These are phyloP conservation scores for Neonectria faginata DNA, from an alignment of 2,329 filamentous ascomycete genomes.

Conservation along the genomic window DNA sequence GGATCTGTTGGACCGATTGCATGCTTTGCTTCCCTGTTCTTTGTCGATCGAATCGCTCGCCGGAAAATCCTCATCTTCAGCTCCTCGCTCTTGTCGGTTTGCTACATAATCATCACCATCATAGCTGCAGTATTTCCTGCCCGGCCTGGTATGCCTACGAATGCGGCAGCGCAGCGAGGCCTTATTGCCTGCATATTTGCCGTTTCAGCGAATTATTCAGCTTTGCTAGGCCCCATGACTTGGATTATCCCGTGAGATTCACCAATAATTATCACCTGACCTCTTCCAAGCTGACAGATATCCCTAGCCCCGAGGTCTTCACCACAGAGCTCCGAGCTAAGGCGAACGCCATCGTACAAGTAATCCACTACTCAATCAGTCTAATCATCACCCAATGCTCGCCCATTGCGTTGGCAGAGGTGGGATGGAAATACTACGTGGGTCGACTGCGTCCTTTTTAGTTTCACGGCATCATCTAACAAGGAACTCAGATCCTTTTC, in stretches of 20 bases:
- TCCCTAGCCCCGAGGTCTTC: conserved; percentile 53
- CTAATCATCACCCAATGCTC: conserved; percentile 56
- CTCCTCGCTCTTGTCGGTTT: conserved; percentile 51
- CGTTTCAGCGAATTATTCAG: conserved; percentile 50
- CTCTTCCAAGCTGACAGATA: rapidly evolving
- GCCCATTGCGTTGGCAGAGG: conserved; percentile 52
- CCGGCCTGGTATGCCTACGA: conserved; percentile 50
- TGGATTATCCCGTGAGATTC: conserved; percentile 56
- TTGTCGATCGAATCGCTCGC: conserved; percentile 53
- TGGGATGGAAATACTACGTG: conserved; percentile 57
- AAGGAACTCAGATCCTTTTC: conserved; percentile 50
- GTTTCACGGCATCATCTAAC: neutral
- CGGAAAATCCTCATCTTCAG: conserved; percentile 53
- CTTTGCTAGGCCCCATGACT: conserved; percentile 55
- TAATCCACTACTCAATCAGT: conserved; percentile 56
- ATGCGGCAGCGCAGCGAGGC: conserved; percentile 52
- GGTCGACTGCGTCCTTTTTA: neutral
- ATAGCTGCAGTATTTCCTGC: conserved; percentile 53
- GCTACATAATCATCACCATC: conserved; percentile 55
- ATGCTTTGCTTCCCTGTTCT: conserved; percentile 53
- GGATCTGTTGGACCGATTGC: conserved; percentile 53
- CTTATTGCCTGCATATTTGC: conserved; percentile 56
- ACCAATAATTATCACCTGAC: rapidly evolving
- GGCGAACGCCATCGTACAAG: conserved; percentile 55
- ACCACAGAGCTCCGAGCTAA: conserved; percentile 55